phyloP scores from a whole-genome alignment of 176 grass and related monocot species.

The Echinochloa phyllopogon region DNA sequence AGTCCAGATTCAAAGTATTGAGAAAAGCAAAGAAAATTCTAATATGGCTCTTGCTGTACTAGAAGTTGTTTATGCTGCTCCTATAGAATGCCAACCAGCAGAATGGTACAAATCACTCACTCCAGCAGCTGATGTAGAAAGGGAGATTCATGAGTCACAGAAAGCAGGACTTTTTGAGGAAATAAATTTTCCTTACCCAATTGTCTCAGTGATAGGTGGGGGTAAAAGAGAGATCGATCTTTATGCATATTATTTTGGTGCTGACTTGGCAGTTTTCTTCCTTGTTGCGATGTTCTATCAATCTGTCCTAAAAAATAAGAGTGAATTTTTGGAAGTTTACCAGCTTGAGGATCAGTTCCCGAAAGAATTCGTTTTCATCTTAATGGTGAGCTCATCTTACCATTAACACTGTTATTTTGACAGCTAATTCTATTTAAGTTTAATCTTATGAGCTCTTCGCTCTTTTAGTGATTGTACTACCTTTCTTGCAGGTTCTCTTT shows the following conservation, averaged over 20 bases:
- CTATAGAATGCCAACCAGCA: conserved; percentile 62
- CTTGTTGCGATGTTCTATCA: conserved; percentile 93
- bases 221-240: conserved; percentile 97
- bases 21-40: conserved; percentile 78
- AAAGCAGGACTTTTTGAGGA: conserved; percentile 78
- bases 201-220: conserved; percentile 87
- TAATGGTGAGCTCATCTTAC: conserved; percentile 70
- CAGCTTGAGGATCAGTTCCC: conserved; percentile 98
- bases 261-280: conserved; percentile 95
- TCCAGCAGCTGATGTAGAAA: conserved; percentile 82
- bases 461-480: conserved; percentile 4
- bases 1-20: conserved; percentile 94
- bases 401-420: conserved; percentile 30
- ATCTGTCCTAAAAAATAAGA: conserved; percentile 93
- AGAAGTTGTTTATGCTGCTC: conserved; percentile 94
- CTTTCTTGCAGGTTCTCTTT: conserved; percentile 85
- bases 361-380: conserved; percentile 96
- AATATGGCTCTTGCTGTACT: conserved; percentile 86
- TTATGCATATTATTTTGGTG: conserved; percentile 95
- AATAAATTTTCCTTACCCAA: conserved; percentile 77
- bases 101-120: conserved; percentile 88
- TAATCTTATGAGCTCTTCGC: conserved; percentile 4
- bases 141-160: conserved; percentile 78
- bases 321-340: conserved; percentile 91
- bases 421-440: conserved; percentile 26